Percentiles rank a stretch among this genome's conserved stretches.
Conservation (phyloP, 2,329 filamentous ascomycete genomes). For the Talaromyces marneffei region DNA sequence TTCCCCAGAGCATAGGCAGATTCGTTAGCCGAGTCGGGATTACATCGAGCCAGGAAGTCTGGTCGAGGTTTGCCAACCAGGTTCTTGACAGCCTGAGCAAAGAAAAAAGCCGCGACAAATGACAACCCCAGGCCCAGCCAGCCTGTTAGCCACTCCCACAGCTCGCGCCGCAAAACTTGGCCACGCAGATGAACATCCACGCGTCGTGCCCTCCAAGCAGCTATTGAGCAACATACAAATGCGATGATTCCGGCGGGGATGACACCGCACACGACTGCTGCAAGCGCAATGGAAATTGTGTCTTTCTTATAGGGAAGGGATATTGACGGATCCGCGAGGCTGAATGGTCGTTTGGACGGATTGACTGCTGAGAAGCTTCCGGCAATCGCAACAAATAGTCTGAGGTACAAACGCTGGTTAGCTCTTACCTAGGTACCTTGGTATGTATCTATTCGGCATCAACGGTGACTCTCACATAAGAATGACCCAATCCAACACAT, state of each 20-base stretch:
- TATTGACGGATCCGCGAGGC: background rate
- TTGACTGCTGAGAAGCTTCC: background rate
- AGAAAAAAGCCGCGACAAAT: conserved; percentile 64
- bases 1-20: conserved; percentile 54
- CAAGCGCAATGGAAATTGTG: conserved; percentile 61
- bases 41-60: conserved; percentile 63
- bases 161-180: conserved; percentile 69
- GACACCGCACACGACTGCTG: conserved; percentile 57
- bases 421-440: too few relatives aligned
- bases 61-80: conserved; percentile 60
- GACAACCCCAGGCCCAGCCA: conserved; percentile 75
- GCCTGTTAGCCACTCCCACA: conserved; percentile 85
- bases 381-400: background rate
- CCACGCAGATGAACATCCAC: conserved; percentile 53
- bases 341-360: background rate
- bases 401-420: background rate
- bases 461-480: background rate
- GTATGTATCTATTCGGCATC: background rate
- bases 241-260: conserved; percentile 64
- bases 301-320: conserved; percentile 45
- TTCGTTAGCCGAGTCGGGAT: conserved; percentile 65
- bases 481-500: background rate
- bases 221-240: conserved; percentile 60
- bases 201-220: conserved; percentile 66
- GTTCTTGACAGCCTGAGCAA: conserved; percentile 80